Evolutionary conservation across 1,284 basidiomycete genomes (phyloP), one percentile per base, ranked within the genome.

Genomic region (Leccinum discolor): DNA sequence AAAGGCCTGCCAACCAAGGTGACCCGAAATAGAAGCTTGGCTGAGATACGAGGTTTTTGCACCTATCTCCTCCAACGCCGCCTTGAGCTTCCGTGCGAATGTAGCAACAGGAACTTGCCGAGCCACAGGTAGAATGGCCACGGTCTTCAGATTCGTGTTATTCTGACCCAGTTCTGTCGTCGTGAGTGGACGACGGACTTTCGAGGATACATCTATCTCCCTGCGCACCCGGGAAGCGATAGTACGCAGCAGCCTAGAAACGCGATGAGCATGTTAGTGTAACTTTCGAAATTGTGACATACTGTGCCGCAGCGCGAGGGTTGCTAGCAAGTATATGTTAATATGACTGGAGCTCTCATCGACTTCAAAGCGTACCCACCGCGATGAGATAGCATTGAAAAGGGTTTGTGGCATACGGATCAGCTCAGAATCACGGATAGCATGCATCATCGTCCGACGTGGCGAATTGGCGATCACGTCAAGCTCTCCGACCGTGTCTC

Each of bases 371-470:
- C 38, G 21, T 10, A 42, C 84, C 70, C 68, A 90, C 91, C 92
- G 84, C 12, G 92, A 88, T 59, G 93, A 95, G 65, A 97, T 97
- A 0, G 97, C 97, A 77, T 99, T 99, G 83, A 99, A 99, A 14
- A 99, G 83, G 0, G 97, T 98, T 74, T 95, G 91, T 0, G 97
- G 98, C 91, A 99, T 98, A 59, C 96, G 84, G 57, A 96, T 98
- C n/a, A 99, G 84, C 77, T 99, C 98, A 0, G 95, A 96, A 76
- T 99, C 97, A 72, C 97, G 93, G 69, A 99, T 99, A 4, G 97
- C 97, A 78, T 99, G 97, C 10, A 99, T 88, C 1, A 97, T 99
- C 64, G 91, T 96, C 61, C 91, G 86, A 67, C 98, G 86, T 4
- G 87, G 86, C n/a, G 91, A 92, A 69, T 91, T 93, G 7, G 96